Evolutionary conservation across 1,284 basidiomycete species (phyloP).

Genomic region (Moesziomyces sp.): DNA sequence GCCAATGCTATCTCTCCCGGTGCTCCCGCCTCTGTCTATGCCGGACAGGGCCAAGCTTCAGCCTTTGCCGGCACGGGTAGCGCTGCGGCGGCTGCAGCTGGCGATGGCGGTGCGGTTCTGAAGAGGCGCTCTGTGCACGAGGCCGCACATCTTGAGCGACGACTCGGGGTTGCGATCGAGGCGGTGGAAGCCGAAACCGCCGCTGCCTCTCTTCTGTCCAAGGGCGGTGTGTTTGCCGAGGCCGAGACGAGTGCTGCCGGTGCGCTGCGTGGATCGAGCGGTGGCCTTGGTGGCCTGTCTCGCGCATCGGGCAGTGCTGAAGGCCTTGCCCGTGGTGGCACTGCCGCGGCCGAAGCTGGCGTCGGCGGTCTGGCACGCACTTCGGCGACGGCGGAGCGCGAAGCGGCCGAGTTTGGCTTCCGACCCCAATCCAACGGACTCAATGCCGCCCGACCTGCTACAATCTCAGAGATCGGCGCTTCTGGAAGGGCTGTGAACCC

Average conservation of each 20-base stretch:
- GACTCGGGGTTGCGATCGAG: background rate
- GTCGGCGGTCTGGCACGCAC: conserved; percentile 2
- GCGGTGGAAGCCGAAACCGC: conserved; percentile 1
- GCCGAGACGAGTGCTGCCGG: conserved; percentile 4
- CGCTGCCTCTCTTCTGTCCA: background rate
- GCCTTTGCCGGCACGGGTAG: background rate
- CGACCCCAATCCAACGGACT: background rate
- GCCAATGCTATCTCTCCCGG: background rate
- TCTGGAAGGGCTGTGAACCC: background rate
- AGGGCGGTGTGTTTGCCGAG: background rate
- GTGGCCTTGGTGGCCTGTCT: too few species aligned
- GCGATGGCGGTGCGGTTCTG: too few species aligned
- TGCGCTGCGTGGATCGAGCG: background rate
- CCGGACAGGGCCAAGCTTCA: too few species aligned
- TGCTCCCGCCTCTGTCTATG: background rate
- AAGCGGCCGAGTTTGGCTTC: background rate
- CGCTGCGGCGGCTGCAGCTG: too few species aligned
- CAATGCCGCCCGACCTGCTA: conserved; percentile 8
- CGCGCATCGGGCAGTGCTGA: background rate
- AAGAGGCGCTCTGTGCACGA: too few species aligned
- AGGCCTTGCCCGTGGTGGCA: background rate
- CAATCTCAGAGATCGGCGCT: conserved; percentile 3
- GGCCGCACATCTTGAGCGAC: background rate
- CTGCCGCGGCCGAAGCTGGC: conserved; percentile 8
- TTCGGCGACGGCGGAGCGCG: conserved; percentile 5